Evolutionary conservation across 306 rosid genomes (phyloP).

Genomic region (Prunus mume): DNA sequence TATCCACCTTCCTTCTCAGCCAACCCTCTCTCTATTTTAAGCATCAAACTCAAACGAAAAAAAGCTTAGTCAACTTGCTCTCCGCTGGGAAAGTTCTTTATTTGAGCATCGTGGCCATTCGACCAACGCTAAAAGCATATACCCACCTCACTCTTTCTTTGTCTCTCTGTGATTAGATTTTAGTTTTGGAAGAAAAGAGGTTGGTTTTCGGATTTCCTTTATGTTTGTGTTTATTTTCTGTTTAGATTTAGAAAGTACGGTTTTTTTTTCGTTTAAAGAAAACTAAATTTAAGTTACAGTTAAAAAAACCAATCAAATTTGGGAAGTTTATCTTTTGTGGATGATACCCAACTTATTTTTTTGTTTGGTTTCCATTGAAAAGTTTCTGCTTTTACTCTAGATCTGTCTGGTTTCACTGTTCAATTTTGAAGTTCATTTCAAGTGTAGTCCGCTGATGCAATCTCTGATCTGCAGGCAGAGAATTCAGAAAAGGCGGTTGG

Average conservation of each 20-base stretch:
- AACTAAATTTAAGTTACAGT: neutral
- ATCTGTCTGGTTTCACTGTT: constrained; percentile 29
- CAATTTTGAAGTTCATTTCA: constrained; percentile 2
- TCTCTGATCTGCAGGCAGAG: constrained; percentile 35
- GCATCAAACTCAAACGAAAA: constrained; percentile 14
- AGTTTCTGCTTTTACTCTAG: constrained; percentile 19
- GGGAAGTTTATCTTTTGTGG: constrained; percentile 4
- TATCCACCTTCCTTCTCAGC: constrained; percentile 29
- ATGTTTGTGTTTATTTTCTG: neutral
- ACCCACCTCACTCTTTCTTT: constrained; percentile 7
- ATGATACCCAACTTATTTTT: constrained; percentile 1
- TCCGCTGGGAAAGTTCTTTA: constrained; percentile 5
- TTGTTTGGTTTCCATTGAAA: neutral
- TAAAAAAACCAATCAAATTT: constrained; percentile 2
- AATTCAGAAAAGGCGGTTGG: constrained; percentile 16
- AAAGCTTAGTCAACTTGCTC: constrained; percentile 25
- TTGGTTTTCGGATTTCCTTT: constrained; percentile 11
- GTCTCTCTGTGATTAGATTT: neutral
- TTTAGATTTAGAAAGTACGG: neutral
- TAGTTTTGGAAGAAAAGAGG: constrained; percentile 9
- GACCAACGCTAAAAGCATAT: neutral
- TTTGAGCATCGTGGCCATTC: constrained; percentile 11
- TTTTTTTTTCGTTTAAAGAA: neutral
- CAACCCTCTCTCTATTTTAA: constrained; percentile 5
- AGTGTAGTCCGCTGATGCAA: constrained; percentile 6